A percentile compares a stretch with the other conserved stretches of the same genome.
These are phyloP conservation scores for Backusella morwellensis DNA, from an alignment of 192 early-diverging fungal genomes.

Conservation along the genomic window DNA sequence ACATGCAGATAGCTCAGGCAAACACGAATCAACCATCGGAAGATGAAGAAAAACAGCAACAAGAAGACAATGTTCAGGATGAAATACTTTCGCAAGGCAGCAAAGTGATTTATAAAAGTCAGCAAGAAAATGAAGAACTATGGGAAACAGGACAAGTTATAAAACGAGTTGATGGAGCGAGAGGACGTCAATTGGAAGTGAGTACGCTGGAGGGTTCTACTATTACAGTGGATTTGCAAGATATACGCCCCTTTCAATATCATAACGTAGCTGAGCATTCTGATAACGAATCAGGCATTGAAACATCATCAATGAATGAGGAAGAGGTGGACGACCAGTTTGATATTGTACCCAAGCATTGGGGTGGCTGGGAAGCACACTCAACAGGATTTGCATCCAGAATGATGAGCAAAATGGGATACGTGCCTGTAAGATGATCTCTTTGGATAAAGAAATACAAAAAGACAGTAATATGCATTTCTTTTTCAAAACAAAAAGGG, in stretches of 20 bases:
- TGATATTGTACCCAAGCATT: not conserved
- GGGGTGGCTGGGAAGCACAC: constrained; percentile 62
- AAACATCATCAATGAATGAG: not conserved
- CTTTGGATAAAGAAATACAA: not conserved
- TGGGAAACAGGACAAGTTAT: not conserved
- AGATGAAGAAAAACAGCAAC: not conserved
- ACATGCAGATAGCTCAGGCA: not conserved
- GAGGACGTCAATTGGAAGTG: not conserved
- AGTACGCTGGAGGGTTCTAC: not conserved
- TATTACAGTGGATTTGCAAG: not conserved
- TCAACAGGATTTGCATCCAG: constrained; percentile 67
- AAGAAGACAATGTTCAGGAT: not conserved
- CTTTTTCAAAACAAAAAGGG: constrained; percentile 7
- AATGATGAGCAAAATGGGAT: constrained; percentile 67
- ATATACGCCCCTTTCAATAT: not conserved
- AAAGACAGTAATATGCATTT: not conserved
- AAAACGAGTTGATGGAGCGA: not conserved
- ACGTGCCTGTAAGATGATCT: constrained; percentile 15
- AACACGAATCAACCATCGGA: not conserved
- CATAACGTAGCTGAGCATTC: not conserved
- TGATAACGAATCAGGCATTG: not conserved
- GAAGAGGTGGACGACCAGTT: not conserved
- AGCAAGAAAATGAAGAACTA: not conserved
- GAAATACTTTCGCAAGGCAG: not conserved
- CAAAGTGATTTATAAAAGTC: not conserved